Conservation (phyloP, 164 flowering plant genomes). For the Chimonanthus praecox region DNA sequence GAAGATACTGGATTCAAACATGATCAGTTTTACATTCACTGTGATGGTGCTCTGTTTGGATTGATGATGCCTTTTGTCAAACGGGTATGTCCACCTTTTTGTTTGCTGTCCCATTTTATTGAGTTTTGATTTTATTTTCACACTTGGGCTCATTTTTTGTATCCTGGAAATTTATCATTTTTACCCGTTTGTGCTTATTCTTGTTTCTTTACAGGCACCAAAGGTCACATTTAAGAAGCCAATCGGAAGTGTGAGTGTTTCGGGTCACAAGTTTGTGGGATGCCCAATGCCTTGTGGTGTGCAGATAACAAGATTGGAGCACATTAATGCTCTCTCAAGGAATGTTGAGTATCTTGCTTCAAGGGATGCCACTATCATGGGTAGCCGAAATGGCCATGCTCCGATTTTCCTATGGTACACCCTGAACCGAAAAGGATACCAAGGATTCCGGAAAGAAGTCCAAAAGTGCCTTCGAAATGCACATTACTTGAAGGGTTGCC, state of each 20-base stretch:
- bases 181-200: neutral
- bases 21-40: conserved; percentile 84
- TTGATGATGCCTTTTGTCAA: conserved; percentile 99
- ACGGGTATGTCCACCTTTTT: conserved; percentile 38
- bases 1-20: conserved; percentile 74
- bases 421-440: conserved; percentile 79
- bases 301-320: conserved; percentile 78
- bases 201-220: conserved; percentile 57
- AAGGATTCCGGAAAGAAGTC: conserved; percentile 92
- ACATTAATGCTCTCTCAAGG: conserved; percentile 82
- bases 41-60: conserved; percentile 95
- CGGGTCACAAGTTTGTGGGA: conserved; percentile 96
- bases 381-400: conserved; percentile 95
- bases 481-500: conserved; percentile 75
- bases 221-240: conserved; percentile 91
- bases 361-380: conserved; percentile 97
- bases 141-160: neutral
- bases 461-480: conserved; percentile 92
- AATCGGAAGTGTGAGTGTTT: conserved; percentile 93
- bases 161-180: neutral
- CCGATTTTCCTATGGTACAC: conserved; percentile 97
- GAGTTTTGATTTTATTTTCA: neutral
- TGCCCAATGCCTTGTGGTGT: conserved; percentile 99
- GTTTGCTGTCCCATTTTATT: too few species aligned
- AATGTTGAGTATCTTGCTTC: conserved; percentile 95